These are phyloP conservation scores for Fusarium sp. DNA, from an alignment of 2,329 filamentous ascomycete genomes.

Conservation along the genomic window DNA sequence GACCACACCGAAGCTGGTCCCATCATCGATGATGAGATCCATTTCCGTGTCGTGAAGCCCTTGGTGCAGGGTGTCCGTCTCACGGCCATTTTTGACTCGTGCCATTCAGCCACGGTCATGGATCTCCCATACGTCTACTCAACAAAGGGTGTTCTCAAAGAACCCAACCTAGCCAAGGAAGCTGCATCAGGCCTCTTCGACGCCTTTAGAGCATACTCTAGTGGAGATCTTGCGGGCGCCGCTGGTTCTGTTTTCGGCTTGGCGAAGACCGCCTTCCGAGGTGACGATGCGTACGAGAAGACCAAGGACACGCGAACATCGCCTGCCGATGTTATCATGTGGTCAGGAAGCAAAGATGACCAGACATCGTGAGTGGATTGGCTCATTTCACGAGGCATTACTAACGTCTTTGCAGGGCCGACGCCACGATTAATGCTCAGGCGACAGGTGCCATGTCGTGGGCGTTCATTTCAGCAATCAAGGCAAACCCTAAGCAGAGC, in stretches of 20 bases:
- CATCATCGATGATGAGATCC: conserved; percentile 83
- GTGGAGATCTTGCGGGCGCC: conserved; percentile 85
- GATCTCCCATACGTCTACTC: conserved; percentile 85
- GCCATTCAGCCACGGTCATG: conserved; percentile 81
- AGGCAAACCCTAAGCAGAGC: conserved; percentile 93
- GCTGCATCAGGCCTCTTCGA: conserved; percentile 77
- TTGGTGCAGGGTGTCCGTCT: conserved; percentile 85
- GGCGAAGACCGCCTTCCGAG: conserved; percentile 86
- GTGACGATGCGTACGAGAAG: conserved; percentile 81
- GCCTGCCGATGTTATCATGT: conserved; percentile 96
- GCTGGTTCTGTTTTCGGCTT: conserved; percentile 82
- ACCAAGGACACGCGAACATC: conserved; percentile 91
- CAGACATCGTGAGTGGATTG: conserved; percentile 76
- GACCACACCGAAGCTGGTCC: conserved; percentile 76
- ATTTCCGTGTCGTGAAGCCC: conserved; percentile 79
- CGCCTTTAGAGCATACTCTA: conserved; percentile 81
- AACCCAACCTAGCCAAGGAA: conserved; percentile 84
- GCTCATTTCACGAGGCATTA: not conserved
- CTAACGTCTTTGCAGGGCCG: conserved; percentile 69
- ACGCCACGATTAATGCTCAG: conserved; percentile 86
- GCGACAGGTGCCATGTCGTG: conserved; percentile 98
- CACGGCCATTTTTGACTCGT: conserved; percentile 84
- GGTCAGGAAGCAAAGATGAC: conserved; percentile 94
- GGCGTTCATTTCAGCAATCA: conserved; percentile 92
- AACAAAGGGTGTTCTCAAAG: conserved; percentile 82